Evolutionary conservation across 805 yeast genomes (phyloP), one percentile per base, ranked within the genome.

Genomic region (Candida vartiovaarae): DNA sequence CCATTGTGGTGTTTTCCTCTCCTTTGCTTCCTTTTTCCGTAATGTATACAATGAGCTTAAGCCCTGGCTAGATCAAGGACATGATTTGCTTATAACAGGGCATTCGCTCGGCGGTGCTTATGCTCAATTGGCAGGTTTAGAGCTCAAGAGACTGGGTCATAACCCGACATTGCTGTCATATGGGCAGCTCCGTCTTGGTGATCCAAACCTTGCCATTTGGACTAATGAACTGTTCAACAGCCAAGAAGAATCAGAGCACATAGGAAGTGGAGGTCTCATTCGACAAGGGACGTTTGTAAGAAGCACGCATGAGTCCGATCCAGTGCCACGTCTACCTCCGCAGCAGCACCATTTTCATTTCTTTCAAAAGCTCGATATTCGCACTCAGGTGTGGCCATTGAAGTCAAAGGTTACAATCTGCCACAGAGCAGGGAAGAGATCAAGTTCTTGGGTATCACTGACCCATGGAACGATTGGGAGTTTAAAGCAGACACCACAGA

Each of bases 21-120:
- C 76, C 20, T 60, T 74, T 34, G 60, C 64, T 41, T 65, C 64
- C 10, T 68, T 76, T 46, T 65, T 70, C 39, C 61, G 56, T 3
- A 52, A 61, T 8, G 63, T 80, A 2, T 52, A 61, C 10, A 47
- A 52, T 2, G 52, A 71, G 20, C 57, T 64, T 23, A 45, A 59
- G 8, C 53, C 64, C 20, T 62, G 71, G 29, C 29, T 51, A 32
- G 51, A 47, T 4, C 75, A 78, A 0, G 71, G 68, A 25, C 82
- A 78, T 56, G 57, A 66, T 23, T 45, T 83, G 4, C 68, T 74
- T 2, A 68, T 82, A 2, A 66, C 80, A 1, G 95, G 95, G 0
- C 95, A 86, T 61, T 85, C 93, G 0, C 61, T 85, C 35, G 90
- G 89, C 3, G 95, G 82, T 6, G 89, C 90, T 0, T 59, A 82